A percentile compares a stretch with the other conserved stretches of the same genome.
phyloP scores from a whole-genome alignment of 805 yeast species.

The Nakazawaea siamensis region DNA sequence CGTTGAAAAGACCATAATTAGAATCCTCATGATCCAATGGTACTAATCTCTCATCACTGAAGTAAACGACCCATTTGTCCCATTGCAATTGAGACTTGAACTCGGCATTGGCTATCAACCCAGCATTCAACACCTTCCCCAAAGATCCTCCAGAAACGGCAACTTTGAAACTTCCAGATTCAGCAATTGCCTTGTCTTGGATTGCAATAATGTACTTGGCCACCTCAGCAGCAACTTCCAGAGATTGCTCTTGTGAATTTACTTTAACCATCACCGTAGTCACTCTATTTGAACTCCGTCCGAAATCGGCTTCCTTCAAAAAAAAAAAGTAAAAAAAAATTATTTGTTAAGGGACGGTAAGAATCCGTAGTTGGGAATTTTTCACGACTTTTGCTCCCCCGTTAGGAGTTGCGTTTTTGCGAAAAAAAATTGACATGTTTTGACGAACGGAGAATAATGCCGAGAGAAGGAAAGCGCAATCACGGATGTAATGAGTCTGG shows the following conservation, averaged over 20 bases:
- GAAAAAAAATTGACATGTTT: too few relatives aligned
- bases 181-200: slow-evolving; percentile 52
- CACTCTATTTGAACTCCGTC: too few relatives aligned
- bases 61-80: slow-evolving; percentile 73
- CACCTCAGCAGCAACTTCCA: slow-evolving; percentile 56
- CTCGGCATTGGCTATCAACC: slow-evolving; percentile 51
- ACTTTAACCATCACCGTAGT: slow-evolving; percentile 31
- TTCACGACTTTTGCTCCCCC: too few relatives aligned
- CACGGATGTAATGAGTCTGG: too few relatives aligned
- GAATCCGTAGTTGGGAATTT: too few relatives aligned
- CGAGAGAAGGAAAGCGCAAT: too few relatives aligned
- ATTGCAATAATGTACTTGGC: slow-evolving; percentile 52
- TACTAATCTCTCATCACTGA: slow-evolving; percentile 88
- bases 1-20: slow-evolving; percentile 73
- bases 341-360: too few relatives aligned
- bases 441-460: too few relatives aligned
- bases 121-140: slow-evolving; percentile 61
- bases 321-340: too few relatives aligned
- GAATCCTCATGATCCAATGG: slow-evolving; percentile 78
- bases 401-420: too few relatives aligned
- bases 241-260: slow-evolving; percentile 43
- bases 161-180: slow-evolving; percentile 45
- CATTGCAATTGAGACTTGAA: slow-evolving; percentile 43
- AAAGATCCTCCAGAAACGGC: slow-evolving; percentile 92
- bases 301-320: too few relatives aligned